Base-by-base conservation (phyloP, 1,284 basidiomycete genomes). In the Moesziomyces sp. region DNA sequence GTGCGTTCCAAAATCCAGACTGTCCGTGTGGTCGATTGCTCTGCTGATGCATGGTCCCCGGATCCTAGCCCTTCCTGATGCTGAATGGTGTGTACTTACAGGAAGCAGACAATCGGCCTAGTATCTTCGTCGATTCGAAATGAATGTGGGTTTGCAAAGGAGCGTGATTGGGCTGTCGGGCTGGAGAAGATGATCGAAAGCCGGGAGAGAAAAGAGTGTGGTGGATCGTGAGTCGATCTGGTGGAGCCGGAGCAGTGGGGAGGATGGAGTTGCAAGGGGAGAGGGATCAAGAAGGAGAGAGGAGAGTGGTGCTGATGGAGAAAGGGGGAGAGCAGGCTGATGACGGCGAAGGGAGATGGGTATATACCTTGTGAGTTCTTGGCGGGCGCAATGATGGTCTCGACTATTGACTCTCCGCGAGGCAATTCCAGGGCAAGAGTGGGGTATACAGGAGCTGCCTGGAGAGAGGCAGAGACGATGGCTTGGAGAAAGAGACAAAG, bases 291-390 rank as follows among this genome's bases (percentile, higher is more conserved):
- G 65, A 50, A 58, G 45, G 65, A 68, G 65, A 50, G 65, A 40
- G 35, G 23, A 47, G 50, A 13, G 51, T 34, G 54, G 30, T 68
- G 55, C 44, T 52, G 30, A 51, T 46, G 54, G 42, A 43, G 46
- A 48, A 52, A 53, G 52, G 21, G 16, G 46, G 38, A 30, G 26
- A 24, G 9, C 19, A 24, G 23, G 53, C 49, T 42, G 54, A 44
- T 40, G 55, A 46, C 46, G 46, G 28, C 19, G 44, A 48, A 18
- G 23, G 44, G n/a, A 57, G 58, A 60, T 50, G 51, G 51, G 65
- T 68, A 68, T 68, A 68, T 68, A 68, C 65, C 52, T 62, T 52
- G 52, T 3, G 44, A 62, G 52, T 55, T 58, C 59, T 68, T 58
- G 55, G 65, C 65, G 48, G 43, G 19, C 42, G 28, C 30, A n/a